Evolutionary conservation across 176 grass and related monocot genomes (phyloP), one percentile per base, ranked within the genome.

Genomic region (Ananas comosus): DNA sequence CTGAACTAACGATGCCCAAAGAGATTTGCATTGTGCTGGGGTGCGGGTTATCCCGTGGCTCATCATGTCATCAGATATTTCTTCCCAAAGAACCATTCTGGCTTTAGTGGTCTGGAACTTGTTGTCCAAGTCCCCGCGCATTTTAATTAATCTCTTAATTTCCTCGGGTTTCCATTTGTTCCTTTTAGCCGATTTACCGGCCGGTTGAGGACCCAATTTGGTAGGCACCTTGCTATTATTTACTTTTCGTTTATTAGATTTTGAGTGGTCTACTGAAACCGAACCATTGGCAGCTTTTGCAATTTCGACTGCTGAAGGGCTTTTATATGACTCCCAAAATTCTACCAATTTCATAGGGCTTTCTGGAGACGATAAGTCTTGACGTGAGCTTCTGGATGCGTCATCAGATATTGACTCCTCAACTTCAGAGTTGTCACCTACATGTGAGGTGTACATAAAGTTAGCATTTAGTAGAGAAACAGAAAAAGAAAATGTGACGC

Each of bases 111-210:
- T 80, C 74, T 76, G 89, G 78, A 99, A 99, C 78, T 88, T 88
- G 12, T 85, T 84, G 69, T 93, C 74, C 74, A 99, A 84, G 67
- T 85, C 84, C 24, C 73, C 84, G 16, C 94, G 86, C 67, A 91
- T 64, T 73, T 88, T 78, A 79, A 99, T 89, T 57, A 99, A 80
- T 72, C 64, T 83, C 63, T 78, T 83, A 67, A 99, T 90, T 79
- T 99, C 94, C 70, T 93, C 94, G 51, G 94, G 89, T 70, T 86
- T 99, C 94, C 94, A 99, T 74, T 85, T 90, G 75, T 91, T 96
- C 74, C 84, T 85, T 66, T 74, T 99, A 14, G 73, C 47, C 69
- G 89, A 77, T 73, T 88, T 90, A 76, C 58, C 53, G 33, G 59
- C 12, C 13, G 48, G 28, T 50, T 7, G 67, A 13, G 33, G 54